Evolutionary conservation across 352 stramenopile genomes (phyloP), one percentile per base, ranked within the genome.

Genomic region (Pythium folliculosum): DNA sequence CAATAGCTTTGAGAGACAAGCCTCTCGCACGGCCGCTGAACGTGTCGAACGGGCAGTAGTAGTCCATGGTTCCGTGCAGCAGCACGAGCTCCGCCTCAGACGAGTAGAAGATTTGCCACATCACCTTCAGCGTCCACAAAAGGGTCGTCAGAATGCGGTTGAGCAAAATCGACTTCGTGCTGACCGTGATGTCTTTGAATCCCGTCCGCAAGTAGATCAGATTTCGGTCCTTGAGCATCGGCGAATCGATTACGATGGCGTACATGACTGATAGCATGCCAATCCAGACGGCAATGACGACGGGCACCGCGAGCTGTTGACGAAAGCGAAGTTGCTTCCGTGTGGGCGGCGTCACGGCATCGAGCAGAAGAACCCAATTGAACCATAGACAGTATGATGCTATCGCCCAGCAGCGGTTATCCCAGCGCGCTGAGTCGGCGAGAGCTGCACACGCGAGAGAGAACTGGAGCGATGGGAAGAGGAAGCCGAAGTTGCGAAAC

Each of bases 391-490:
- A 57, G 35, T 58, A 73, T 27, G 66, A 51, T 5, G 53, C 60
- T 8, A 65, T 50, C 1, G 60, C 66, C 59, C 59, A 69, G 27
- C 32, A 55, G 47, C 60, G 66, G 16, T 16, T n/a, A 19, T 73
- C 66, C 60, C 60, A 73, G 4, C 32, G 59, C 60, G 69, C 51
- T 1, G 48, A 14, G 40, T 73, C 60, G 0, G 54, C 54, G 52
- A 73, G 59, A 38, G 45, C 65, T 3, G 65, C 5, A n/a, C 14
- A 59, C 53, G 60, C 66, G 7, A 68, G 49, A 13, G 37, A 43
- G 40, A 55, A 64, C 49, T 73, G 66, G 10, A 73, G 48, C 6
- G 66, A 73, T 21, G 60, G 55, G 40, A 73, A 73, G 23, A 68
- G 50, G 21, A 73, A 73, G 1, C 8, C 38, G 21, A 73, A 73